These are phyloP conservation scores for Backusella mclennaniae DNA, from an alignment of 192 early-diverging fungal species.

Conservation along the genomic window DNA sequence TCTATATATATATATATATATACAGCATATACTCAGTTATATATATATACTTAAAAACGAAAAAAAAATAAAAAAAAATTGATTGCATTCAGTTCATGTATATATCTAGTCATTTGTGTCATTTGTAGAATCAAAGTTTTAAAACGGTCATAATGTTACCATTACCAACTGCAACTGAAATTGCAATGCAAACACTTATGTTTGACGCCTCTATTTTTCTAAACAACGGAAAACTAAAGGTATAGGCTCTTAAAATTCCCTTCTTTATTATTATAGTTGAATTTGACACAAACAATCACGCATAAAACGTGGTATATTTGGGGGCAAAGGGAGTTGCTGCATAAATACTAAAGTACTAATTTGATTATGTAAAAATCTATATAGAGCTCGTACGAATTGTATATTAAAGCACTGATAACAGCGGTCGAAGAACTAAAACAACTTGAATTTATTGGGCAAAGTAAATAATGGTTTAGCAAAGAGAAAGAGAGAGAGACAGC, in stretches of 20 bases:
- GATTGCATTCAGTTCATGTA: neutral
- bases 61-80: neutral
- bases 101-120: conserved; percentile 1
- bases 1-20: too few species aligned
- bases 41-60: neutral
- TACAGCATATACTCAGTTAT: too few species aligned
- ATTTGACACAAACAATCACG: neutral
- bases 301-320: neutral
- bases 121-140: neutral
- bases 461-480: conserved; percentile 27
- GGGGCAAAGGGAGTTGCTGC: neutral
- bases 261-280: neutral
- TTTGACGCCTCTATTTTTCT: conserved; percentile 10
- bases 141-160: neutral
- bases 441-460: conserved; percentile 48
- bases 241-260: neutral
- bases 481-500: too few species aligned
- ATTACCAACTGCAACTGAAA: conserved; percentile 4
- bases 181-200: conserved; percentile 1
- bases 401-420: conserved; percentile 45
- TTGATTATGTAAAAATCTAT: neutral
- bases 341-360: neutral
- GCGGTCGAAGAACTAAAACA: conserved; percentile 43
- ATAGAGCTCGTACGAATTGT: conserved; percentile 26
- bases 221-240: conserved; percentile 4